Evolutionary conservation across 768 basidiomycete species (phyloP).

Genomic region (Grammothele lineata): DNA sequence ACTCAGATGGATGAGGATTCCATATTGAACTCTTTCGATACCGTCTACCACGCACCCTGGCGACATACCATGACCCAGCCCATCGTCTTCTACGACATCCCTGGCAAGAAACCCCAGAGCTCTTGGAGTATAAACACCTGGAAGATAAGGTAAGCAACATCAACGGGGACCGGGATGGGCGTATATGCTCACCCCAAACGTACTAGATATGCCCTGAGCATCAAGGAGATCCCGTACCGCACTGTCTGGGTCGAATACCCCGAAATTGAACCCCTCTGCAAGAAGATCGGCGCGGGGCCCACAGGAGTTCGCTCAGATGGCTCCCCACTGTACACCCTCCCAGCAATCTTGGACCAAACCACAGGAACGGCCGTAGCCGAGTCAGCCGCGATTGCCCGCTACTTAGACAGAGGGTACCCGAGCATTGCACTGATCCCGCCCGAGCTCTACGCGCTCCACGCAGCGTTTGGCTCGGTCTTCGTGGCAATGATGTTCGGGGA

Average conservation of each 20-base stretch:
- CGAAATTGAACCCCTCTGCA: constrained; percentile 37
- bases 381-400: constrained; percentile 24
- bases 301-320: constrained; percentile 26
- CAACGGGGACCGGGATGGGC: neutral
- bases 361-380: constrained; percentile 21
- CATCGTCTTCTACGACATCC: constrained; percentile 21
- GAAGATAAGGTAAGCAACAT: constrained; percentile 26
- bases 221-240: constrained; percentile 38
- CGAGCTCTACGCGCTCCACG: constrained; percentile 25
- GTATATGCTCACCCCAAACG: too few relatives aligned
- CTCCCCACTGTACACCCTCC: constrained; percentile 22
- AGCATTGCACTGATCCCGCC: constrained; percentile 33
- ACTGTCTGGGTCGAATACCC: constrained; percentile 51
- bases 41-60: too few relatives aligned
- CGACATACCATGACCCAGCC: too few relatives aligned
- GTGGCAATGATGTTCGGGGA: neutral
- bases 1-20: too few relatives aligned
- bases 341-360: constrained; percentile 26
- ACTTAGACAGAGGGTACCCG: constrained; percentile 25
- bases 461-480: constrained; percentile 20
- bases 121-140: constrained; percentile 19
- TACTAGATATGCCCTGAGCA: constrained; percentile 32
- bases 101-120: neutral
- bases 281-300: constrained; percentile 33
- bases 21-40: too few relatives aligned